Evolutionary conservation across 345 rosid species (phyloP), one percentile per base, ranked within the genome.

Genomic region (Geranium rotundifolium): DNA sequence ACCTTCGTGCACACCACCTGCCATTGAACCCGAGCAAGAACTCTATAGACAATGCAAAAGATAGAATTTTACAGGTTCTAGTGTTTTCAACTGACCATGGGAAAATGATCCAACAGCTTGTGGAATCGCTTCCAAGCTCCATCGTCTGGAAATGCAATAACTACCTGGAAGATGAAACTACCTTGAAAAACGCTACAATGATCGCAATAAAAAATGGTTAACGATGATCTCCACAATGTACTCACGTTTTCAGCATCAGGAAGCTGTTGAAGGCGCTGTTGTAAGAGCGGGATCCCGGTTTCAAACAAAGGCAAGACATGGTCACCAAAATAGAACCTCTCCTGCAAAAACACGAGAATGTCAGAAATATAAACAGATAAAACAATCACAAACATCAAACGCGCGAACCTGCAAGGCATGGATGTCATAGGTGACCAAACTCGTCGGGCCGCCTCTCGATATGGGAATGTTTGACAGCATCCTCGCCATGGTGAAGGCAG

Each of bases 81-180:
- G 65, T 57, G 41, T 15, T 46, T 2, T 10, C 58, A 69, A 83
- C 87, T 63, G 57, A 93, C 99, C 77, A 67, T 81, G 17, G 96
- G 95, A 67, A 83, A 93, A 67, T 86, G 81, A 78, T 83, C 92
- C 73, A 93, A 78, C 70, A 81, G 79, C 81, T 86, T 88, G 85
- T 93, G 97, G 79, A 90, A 93, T 67, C 97, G 90, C 80, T 93
- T 93, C 96, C 97, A 93, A 56, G 99, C 99, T 76, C 99, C 99
- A 75, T 93, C 99, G 75, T 93, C 99, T 2, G 99, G 97, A 84
- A 93, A 93, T 59, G 97, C 99, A 56, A 93, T 82, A 61, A 86
- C 80, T 57, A 93, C 67, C 99, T 93, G 80, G 27, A 23, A 23
- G 27, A 23, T 23, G 2, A 23, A 23, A 23, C 27, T 23, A 23